phyloP scores from a whole-genome alignment of 495 filamentous ascomycete species.

The Aspergillus leporis region DNA sequence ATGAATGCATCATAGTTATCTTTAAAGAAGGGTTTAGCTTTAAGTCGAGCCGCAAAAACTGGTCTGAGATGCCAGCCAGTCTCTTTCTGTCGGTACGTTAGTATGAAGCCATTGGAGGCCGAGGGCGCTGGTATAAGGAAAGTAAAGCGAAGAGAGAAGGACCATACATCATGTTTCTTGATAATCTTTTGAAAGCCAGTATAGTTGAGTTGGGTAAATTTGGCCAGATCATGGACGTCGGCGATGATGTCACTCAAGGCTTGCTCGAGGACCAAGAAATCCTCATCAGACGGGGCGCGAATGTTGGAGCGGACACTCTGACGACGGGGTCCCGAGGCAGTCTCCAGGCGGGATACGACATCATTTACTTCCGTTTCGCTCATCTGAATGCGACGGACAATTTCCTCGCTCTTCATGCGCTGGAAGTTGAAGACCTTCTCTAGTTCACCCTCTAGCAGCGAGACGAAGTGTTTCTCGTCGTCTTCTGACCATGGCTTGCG shows the following conservation, averaged over 20 bases:
- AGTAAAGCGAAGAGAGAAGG: not conserved
- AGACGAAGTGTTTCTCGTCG: conserved; percentile 86
- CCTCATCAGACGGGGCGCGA: conserved; percentile 69
- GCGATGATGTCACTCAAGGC: conserved; percentile 97
- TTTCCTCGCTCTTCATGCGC: conserved; percentile 92
- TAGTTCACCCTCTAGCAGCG: conserved; percentile 82
- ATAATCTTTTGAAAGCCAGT: conserved; percentile 99
- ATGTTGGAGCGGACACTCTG: conserved; percentile 26
- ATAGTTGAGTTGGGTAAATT: conserved; percentile 98
- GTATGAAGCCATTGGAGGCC: not conserved
- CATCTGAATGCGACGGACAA: conserved; percentile 80
- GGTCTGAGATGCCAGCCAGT: conserved; percentile 92
- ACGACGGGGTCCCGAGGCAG: conserved; percentile 22
- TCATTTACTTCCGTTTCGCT: conserved; percentile 87
- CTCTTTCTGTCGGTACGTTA: conserved; percentile 67
- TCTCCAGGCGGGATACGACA: conserved; percentile 72
- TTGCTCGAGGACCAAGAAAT: conserved; percentile 92
- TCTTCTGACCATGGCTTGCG: conserved; percentile 83
- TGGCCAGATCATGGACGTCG: conserved; percentile 96
- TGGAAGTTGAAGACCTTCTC: conserved; percentile 98
- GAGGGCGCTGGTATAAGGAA: not conserved
- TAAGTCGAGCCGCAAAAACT: conserved; percentile 88
- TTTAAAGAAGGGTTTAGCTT: conserved; percentile 96
- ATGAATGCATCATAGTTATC: conserved; percentile 98
- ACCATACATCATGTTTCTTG: conserved; percentile 94